Conservation (phyloP, 257 asterid genomes). For the Fraxinus excelsior region DNA sequence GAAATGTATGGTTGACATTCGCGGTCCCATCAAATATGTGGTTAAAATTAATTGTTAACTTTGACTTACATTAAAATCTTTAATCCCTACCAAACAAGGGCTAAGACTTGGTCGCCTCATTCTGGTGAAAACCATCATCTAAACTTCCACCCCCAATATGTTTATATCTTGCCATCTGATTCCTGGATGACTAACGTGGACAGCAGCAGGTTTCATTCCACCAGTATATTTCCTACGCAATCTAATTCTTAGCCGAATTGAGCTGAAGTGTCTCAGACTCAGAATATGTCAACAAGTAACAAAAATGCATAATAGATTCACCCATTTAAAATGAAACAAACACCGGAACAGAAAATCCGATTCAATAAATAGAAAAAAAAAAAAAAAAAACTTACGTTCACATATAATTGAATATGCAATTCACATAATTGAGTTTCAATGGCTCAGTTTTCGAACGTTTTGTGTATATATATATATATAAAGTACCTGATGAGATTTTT, state of each 20-base stretch:
- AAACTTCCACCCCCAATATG: not conserved
- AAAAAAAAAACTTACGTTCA: not conserved
- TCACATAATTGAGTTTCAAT: not conserved
- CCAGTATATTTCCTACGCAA: constrained; percentile 9
- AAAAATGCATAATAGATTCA: constrained; percentile 6
- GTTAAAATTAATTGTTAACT: no score
- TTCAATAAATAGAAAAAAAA: not conserved
- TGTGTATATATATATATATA: no score
- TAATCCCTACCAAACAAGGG: no score
- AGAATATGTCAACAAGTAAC: not conserved
- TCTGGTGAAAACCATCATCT: constrained; percentile 18
- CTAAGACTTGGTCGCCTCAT: no score
- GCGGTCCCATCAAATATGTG: no score
- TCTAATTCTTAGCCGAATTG: constrained; percentile 3
- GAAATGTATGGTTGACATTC: no score
- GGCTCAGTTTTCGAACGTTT: not conserved
- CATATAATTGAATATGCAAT: not conserved
- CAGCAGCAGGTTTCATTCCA: not conserved
- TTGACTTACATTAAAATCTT: no score
- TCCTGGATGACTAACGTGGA: constrained; percentile 1
- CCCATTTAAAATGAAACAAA: constrained; percentile 18
- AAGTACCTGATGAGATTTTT: constrained; percentile 81
- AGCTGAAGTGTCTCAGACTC: not conserved
- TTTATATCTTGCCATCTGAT: constrained; percentile 7
- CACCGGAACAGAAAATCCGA: not conserved